Base-by-base conservation (phyloP, 441 rosid species). In the Melastoma candidum region DNA sequence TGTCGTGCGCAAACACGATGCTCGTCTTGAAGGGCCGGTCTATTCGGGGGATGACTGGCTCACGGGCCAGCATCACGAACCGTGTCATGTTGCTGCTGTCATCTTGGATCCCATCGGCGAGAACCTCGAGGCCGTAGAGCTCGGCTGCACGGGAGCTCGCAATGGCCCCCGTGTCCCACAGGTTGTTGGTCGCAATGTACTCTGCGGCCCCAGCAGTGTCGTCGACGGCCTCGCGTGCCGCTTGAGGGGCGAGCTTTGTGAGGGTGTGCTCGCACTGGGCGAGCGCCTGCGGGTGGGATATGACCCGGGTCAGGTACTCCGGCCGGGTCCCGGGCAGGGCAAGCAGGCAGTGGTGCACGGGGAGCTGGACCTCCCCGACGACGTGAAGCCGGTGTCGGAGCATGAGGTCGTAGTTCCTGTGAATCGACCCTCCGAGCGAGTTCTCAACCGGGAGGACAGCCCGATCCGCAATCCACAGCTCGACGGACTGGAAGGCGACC, bases 21-120 rank as follows among this genome's bases (percentile, higher is more conserved):
- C 95, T 88, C 1, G 97, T 92, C 68, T 88, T 92, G 71, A 92
- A 92, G 1, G 98, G 98, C 43, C 95, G 80, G 63, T 92, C 97
- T 0, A 82, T 92, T 1, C 98, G 81, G 0, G 97, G 98, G 52
- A 92, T 88, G 27, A 88, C 81, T 14, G 98, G 98, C 57, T 92
- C 98, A 55, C 98, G 89, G 51, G 97, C 97, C 9, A 92, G 66
- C 97, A 92, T 84, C 59, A 88, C 77, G 69, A 92, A 88, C 26
- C 97, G 78, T 11, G 98, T 92, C 46, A 92, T 92, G 71, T 92
- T 92, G n/a, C 97, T 70, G 0, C 82, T 77, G 63, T 92, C 92
- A 66, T 92, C 98, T 57, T 88, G 98, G 61, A 92, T 84, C 43
- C 97, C 98, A 58, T 85, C 89, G 9, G 86, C 90, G 7, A 92